phyloP scores from a whole-genome alignment of 1,284 basidiomycete genomes.

The Anthracocystis walkeri region DNA sequence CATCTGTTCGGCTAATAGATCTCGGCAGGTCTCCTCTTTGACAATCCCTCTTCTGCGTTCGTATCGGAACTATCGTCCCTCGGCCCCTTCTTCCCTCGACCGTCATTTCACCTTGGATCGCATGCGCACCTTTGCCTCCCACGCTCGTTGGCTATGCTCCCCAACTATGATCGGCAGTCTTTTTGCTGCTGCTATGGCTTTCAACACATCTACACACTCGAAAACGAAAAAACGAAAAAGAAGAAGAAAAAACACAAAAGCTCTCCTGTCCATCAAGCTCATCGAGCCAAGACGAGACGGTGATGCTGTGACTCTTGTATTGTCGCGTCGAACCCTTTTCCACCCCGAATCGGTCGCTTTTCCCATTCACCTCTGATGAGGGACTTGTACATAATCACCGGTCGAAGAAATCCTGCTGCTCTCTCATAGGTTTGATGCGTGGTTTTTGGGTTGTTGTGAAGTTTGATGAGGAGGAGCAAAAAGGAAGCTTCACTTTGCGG shows the following conservation, averaged over 20 bases:
- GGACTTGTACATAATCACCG: conserved; percentile 6
- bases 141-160: not conserved
- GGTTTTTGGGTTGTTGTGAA: not conserved
- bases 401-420: conserved; percentile 15
- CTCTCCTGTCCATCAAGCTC: conserved; percentile 2
- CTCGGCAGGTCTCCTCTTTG: conserved; percentile 31
- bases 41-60: conserved; percentile 10
- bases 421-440: not conserved
- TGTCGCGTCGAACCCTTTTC: conserved; percentile 12
- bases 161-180: conserved; percentile 20
- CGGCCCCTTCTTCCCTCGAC: conserved; percentile 2
- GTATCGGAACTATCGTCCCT: conserved; percentile 13
- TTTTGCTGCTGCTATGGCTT: conserved; percentile 12
- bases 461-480: not conserved
- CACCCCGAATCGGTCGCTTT: conserved; percentile 6
- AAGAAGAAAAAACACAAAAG: conserved; percentile 2
- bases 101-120: conserved; percentile 11
- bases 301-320: conserved; percentile 3
- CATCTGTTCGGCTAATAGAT: conserved; percentile 33
- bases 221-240: not conserved
- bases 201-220: not conserved
- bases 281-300: conserved; percentile 8
- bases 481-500: no score
- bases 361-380: conserved; percentile 2
- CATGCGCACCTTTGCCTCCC: conserved; percentile 8